Evolutionary conservation across 2,329 filamentous ascomycete genomes (phyloP), one percentile per base, ranked within the genome.

Genomic region (Talaromyces sp.): DNA sequence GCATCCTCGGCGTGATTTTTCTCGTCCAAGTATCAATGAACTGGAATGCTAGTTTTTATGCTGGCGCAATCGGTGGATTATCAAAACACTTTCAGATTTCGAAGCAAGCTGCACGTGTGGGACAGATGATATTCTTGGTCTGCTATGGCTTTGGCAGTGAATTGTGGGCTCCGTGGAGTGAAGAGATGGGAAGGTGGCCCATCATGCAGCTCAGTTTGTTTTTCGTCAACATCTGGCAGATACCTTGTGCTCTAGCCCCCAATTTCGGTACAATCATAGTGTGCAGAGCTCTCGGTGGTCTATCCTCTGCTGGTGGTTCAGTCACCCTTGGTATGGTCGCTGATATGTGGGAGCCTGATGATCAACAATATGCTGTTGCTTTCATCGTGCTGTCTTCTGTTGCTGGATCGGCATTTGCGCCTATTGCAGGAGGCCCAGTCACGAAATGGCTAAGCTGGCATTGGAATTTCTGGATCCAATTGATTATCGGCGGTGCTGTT

Each of bases 131-230:
- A 68, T 95, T 93, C 76, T 80, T 95, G 25, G 82, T 95, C 63
- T 79, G 88, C 3, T 95, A 95, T 75, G 91, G 90, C 38, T 92
- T 95, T 73, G 91, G 92, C 19, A 94, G 92, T 74, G 91, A 95
- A 77, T 83, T 94, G 0, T 95, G 91, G 91, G 91, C 91, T 0
- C 91, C 91, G 0, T 95, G 91, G 89, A 91, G 87, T 27, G 91
- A 95, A 75, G 91, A 95, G 72, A 83, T 93, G 61, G 91, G 91
- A 5, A 85, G 91, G 51, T 90, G 88, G 83, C 89, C 89, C 1
- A 84, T 93, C 58, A 83, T 94, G 67, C 91, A 93, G 80, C 78
- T 86, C 36, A 91, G 87, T 47, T 79, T 94, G 65, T 83, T 90
- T 67, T 80, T 95, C 17, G 90, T 93, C 73, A 94, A 94, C 72